These are phyloP conservation scores for Candida tallmaniae DNA, from an alignment of 805 yeast genomes.

Conservation along the genomic window DNA sequence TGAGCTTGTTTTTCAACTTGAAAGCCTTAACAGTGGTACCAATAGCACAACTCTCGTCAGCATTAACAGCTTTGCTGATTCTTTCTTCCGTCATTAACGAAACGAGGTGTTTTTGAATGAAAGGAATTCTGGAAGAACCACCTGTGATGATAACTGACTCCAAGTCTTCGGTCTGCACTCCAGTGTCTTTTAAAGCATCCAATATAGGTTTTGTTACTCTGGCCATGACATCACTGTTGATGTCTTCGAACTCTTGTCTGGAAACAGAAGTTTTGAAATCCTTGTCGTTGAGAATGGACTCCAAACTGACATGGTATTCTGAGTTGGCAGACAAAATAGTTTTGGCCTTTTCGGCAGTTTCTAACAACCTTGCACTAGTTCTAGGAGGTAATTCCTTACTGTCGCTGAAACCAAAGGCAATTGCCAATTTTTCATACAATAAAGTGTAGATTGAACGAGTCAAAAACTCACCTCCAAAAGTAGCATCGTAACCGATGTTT, in stretches of 20 bases:
- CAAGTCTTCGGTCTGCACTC: constrained; percentile 33
- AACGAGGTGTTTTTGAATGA: constrained; percentile 62
- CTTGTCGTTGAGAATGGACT: constrained; percentile 64
- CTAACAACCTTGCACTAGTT: constrained; percentile 64
- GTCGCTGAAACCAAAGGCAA: constrained; percentile 29
- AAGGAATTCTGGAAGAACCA: constrained; percentile 88
- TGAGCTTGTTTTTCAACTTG: constrained; percentile 56
- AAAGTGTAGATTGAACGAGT: constrained; percentile 62
- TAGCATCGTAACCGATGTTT: constrained; percentile 65
- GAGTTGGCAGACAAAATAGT: constrained; percentile 80
- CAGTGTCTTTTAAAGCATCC: constrained; percentile 41
- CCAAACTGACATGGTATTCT: constrained; percentile 75
- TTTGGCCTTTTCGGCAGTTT: constrained; percentile 87
- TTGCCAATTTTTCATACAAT: constrained; percentile 55
- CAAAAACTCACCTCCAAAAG: constrained; percentile 71
- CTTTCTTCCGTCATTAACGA: constrained; percentile 46
- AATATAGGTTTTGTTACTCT: constrained; percentile 53
- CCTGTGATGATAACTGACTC: constrained; percentile 78
- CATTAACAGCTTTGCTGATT: constrained; percentile 81
- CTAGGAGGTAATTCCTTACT: constrained; percentile 47
- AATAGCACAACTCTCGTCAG: constrained; percentile 90
- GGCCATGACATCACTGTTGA: constrained; percentile 38
- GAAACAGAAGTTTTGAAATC: constrained; percentile 69
- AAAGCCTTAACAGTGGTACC: constrained; percentile 89
- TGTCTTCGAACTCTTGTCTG: constrained; percentile 76